Evolutionary conservation across 108 stramenopile species (phyloP), one percentile per base, ranked within the genome.

Genomic region (Cylindrotheca closterium): DNA sequence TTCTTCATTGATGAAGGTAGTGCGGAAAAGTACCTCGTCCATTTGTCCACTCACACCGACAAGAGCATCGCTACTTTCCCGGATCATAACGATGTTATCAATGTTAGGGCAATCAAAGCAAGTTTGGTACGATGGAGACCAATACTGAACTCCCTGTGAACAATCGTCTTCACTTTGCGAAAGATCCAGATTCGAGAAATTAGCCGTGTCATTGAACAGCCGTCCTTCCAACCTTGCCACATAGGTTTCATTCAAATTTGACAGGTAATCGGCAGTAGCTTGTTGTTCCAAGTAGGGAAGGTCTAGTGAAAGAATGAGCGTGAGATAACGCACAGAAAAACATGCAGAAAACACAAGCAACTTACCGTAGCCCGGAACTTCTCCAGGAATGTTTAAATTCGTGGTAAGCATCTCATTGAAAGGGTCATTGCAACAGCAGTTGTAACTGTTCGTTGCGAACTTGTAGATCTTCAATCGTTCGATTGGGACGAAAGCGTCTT

Each of bases 391-490:
- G 17, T 24, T n/a, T 19, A 63, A 50, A 12, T 63, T 49, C 10
- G 30, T 49, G 22, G 29, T 51, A 29, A 51, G 34, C 29, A 79
- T 50, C 21, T 58, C 54, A 1, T 71, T 68, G 49, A 34, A 84
- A 12, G 79, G 79, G 45, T 74, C 51, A 56, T 58, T 76, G 22
- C 31, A 58, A 42, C 56, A 33, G 49, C 82, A 84, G 47, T 75
- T 31, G 31, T 51, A 80, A 27, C 63, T 75, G 30, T 79, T 79
- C 8, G 82, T 78, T 12, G 65, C 75, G 75, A 77, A 84, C 18
- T 57, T 63, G 64, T 84, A 84, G n/a, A 80, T 22, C 47, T 75
- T 61, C 45, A 80, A 56, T 22, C 77, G 52, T 28, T 84, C 82
- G 1, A 84, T 24, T 42, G 79, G 79, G 10, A 42, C 34, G 60